Conservation (phyloP, 805 yeast genomes). For the Candida oleophila region DNA sequence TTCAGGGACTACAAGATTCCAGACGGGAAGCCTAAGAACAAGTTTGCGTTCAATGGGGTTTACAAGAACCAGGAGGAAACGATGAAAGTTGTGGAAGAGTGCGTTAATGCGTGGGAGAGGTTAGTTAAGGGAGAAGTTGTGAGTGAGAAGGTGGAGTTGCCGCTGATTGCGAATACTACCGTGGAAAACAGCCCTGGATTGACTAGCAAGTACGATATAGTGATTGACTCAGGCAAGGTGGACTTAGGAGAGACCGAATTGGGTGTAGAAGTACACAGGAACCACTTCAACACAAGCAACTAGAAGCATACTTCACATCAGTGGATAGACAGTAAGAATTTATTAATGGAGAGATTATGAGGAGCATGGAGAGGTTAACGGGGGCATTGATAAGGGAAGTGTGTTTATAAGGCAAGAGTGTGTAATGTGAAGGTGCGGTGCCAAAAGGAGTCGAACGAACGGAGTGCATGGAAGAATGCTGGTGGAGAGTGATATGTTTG, state of each 20-base stretch:
- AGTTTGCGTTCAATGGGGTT: slow-evolving; percentile 95
- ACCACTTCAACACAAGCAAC: slow-evolving; percentile 18
- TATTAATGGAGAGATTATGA: neutral
- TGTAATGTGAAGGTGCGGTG: no score
- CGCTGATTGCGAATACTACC: slow-evolving; percentile 41
- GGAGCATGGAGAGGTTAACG: no score
- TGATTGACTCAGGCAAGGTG: slow-evolving; percentile 14
- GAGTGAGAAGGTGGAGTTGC: slow-evolving; percentile 19
- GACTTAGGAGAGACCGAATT: slow-evolving; percentile 27
- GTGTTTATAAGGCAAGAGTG: neutral
- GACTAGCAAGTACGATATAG: slow-evolving; percentile 14
- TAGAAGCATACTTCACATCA: no score
- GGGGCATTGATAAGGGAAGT: neutral
- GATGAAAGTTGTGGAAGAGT: slow-evolving; percentile 76
- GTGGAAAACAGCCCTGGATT: slow-evolving; percentile 28
- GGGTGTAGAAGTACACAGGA: slow-evolving; percentile 40
- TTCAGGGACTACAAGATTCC: slow-evolving; percentile 97
- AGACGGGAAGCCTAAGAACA: slow-evolving; percentile 96
- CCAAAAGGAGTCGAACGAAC: no score
- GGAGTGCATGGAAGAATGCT: no score
- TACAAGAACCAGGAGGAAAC: slow-evolving; percentile 87
- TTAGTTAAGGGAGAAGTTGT: slow-evolving; percentile 61
- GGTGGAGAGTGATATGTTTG: no score
- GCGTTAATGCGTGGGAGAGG: slow-evolving; percentile 79
- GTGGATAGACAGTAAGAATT: no score